A percentile compares a stretch with the other conserved stretches of the same genome.
These are phyloP conservation scores for Kurtzmaniella natalensis DNA, from an alignment of 1,139 yeast genomes.

Conservation along the genomic window DNA sequence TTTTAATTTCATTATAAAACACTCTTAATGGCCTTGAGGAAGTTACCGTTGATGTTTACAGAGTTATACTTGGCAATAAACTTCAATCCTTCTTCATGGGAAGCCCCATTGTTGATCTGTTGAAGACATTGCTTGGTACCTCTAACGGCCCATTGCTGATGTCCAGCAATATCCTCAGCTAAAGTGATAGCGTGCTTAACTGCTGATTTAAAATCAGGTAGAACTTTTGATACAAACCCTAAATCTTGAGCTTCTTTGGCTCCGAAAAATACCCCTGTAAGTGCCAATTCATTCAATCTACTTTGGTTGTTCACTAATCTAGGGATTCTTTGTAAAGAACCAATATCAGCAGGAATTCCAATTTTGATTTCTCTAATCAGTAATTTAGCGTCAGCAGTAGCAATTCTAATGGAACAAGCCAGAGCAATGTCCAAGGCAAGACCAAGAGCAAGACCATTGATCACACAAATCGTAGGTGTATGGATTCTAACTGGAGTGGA, in stretches of 20 bases:
- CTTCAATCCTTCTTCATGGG: slow-evolving; percentile 46
- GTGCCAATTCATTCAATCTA: slow-evolving; percentile 56
- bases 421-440: slow-evolving; percentile 66
- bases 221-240: slow-evolving; percentile 52
- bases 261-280: slow-evolving; percentile 57
- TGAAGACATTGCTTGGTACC: slow-evolving; percentile 64
- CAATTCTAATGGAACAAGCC: slow-evolving; percentile 56
- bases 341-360: slow-evolving; percentile 80
- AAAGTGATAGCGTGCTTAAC: slow-evolving; percentile 44
- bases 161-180: slow-evolving; percentile 46
- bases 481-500: slow-evolving; percentile 41
- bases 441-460: slow-evolving; percentile 52
- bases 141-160: slow-evolving; percentile 56
- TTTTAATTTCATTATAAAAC: neutral
- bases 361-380: slow-evolving; percentile 68
- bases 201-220: slow-evolving; percentile 47
- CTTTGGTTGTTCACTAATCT: slow-evolving; percentile 52
- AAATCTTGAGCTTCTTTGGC: slow-evolving; percentile 51
- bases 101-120: slow-evolving; percentile 44
- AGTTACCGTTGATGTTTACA: slow-evolving; percentile 31
- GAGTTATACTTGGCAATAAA: slow-evolving; percentile 55
- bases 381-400: slow-evolving; percentile 49
- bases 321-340: slow-evolving; percentile 69
- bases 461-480: slow-evolving; percentile 46
- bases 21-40: neutral